Base-by-base conservation (phyloP, 345 rosid genomes). In the Salix dunnii region DNA sequence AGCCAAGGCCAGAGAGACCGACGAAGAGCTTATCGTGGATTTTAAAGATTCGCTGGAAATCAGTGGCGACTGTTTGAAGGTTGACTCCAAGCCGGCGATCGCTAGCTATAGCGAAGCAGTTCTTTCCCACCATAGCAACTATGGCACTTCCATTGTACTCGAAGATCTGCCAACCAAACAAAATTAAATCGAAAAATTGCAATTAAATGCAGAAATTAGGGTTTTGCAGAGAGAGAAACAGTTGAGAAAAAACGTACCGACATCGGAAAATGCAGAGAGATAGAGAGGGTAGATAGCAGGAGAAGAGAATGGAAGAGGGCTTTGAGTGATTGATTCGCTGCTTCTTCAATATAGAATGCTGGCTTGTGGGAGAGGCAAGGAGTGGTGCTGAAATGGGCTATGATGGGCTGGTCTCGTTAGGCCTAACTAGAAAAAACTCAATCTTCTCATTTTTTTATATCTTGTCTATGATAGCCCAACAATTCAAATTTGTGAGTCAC, bases 91-190 rank as follows among this genome's bases (percentile, higher is more conserved):
- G 90, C 16, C 98, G 81, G 12, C 99, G 90, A 74, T 93, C 99
- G 82, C 97, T 96, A 65, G 98, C 99, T 70, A 96, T 93, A 62
- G 99, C 99, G 85, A 93, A 96, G 70, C 99, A 96, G 84, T 96
- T 93, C 90, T 93, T 96, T 7, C 99, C 99, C 23, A 96, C 99
- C 99, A 96, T 96, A 12, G 98, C 99, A 23, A 96, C 88, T n/a
- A 93, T 87, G 49, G 98, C 98, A 73, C 99, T 96, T 69, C 99
- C 99, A 87, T 96, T 96, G 86, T 96, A 96, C 82, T 96, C 99
- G 74, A 89, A 90, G 91, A 93, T 92, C 99, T 96, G 84, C 83
- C 71, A 73, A n/a, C 6, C 16, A 5, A 35, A 4, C 16, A 16
- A 83, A 7, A 80, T 28, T 60, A 78, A 71, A 2, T 10, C 2